These are phyloP conservation scores for Rhizophagus sp. DNA, from an alignment of 192 early-diverging fungal species.

Conservation along the genomic window DNA sequence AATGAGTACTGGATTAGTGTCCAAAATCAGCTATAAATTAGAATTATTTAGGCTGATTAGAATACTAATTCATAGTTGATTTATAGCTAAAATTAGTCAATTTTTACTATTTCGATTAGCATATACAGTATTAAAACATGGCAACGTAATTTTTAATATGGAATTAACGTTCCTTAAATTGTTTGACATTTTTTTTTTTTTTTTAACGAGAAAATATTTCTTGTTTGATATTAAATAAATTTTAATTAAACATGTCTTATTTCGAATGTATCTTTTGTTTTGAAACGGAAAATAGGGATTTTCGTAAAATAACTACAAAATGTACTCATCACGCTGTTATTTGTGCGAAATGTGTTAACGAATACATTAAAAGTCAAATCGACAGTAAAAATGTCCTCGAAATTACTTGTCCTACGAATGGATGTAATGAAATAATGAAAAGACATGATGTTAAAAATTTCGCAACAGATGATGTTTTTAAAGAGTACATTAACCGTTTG, in stretches of 20 bases:
- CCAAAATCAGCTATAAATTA: too few relatives aligned
- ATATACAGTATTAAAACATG: too few relatives aligned
- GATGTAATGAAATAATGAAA: neutral
- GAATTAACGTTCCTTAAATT: too few relatives aligned
- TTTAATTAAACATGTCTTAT: neutral
- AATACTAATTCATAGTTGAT: too few relatives aligned
- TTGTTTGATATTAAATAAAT: too few relatives aligned
- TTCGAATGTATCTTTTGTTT: neutral
- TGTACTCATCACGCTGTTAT: neutral
- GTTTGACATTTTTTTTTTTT: too few relatives aligned
- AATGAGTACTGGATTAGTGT: too few relatives aligned
- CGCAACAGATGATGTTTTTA: neutral
- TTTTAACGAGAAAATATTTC: too few relatives aligned
- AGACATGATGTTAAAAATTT: conserved; percentile 1
- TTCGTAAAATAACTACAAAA: neutral
- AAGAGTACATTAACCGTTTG: neutral
- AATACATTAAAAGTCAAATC: neutral
- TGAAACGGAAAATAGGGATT: neutral
- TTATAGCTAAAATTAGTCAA: too few relatives aligned
- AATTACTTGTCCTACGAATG: neutral
- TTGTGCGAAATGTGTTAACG: conserved; percentile 3
- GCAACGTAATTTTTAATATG: too few relatives aligned
- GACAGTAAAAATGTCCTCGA: neutral
- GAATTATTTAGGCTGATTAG: too few relatives aligned
- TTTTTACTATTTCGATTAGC: too few relatives aligned